Evolutionary conservation across 257 asterid genomes (phyloP), one percentile per base, ranked within the genome.

Genomic region (Nicotiana undulata): DNA sequence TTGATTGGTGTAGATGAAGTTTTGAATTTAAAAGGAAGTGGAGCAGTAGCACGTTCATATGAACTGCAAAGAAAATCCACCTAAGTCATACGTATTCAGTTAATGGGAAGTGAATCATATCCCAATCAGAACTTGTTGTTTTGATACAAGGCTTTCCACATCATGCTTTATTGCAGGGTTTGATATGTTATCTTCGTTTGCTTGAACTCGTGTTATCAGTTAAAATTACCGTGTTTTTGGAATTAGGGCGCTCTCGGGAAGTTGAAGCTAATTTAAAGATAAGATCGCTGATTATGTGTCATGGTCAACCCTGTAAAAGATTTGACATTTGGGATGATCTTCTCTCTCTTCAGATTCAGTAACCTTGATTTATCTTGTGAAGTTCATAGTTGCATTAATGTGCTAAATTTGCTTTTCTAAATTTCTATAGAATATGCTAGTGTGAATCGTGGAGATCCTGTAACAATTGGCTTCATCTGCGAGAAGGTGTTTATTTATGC

Each of bases 1-100:
- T 70, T 70, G 58, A 12, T 68, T 40, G 56, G 77, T 68, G 58
- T 68, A 22, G 58, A 68, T 20, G 77, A 68, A 70, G 77, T 70
- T 20, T n/a, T 44, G 6, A 70, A 3, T 70, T 44, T 70, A 56
- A 40, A 70, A 70, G 58, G 12, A 70, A 70, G 34, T 44, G n/a
- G 58, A 12, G 52, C 0, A 49, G 58, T 70, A 70, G 13, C 58
- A 70, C 18, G 2, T 24, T 40, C 0, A 40, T 40, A 40, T 70
- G 77, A 40, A 70, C 77, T 20, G 6, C 5, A 5, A 20, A 44
- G 32, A 34, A 70, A 70, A 70, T 70, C 12, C 58, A 20, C 13
- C 24, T 5, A 40, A 20, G 77, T 40, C 20, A 20, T 70, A 40
- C 58, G 11, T 20, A 70, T 68, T 70, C 56, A 37, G n/a, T 10